Base-by-base conservation (phyloP, 176 grass and related monocot genomes). In the Oryza coarctata region DNA sequence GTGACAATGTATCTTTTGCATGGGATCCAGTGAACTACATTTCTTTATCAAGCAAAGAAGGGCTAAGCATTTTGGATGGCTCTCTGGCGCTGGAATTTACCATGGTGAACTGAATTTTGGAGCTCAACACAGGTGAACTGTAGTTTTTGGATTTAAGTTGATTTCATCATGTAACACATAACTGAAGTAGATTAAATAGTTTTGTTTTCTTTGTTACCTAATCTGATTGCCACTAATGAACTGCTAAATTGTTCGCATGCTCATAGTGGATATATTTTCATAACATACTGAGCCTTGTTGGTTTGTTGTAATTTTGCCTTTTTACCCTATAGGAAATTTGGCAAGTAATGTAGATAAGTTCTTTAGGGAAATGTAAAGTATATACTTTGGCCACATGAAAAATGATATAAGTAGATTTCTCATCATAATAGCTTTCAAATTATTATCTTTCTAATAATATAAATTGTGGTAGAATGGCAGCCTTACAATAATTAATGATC, bases 21-120 rank as follows among this genome's bases (percentile, higher is more conserved):
- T 82, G 61, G 33, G 34, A 70, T 74, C 73, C 90, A 98, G 95
- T 87, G 95, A 98, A 81, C 39, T 98, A 68, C 90, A 98, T 52
- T 98, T 94, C 81, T 98, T 93, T 76, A 95, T 98, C 45, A 94
- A 94, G 68, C 90, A 95, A 90, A 94, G 96, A 88, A 98, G 92
- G 76, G 90, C 96, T 75, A 91, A 93, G 73, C 96, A 98, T 57
- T 98, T 98, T 83, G 96, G 90, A 72, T 98, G 96, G 96, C 96
- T 98, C 60, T 98, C 96, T 80, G 96, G 96, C 52, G 83, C 96
- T 77, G 96, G 96, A 88, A 93, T 98, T 80, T 98, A 98, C 85
- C 77, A 95, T 0, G 96, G 96, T 55, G 96, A 98, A 86, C 85
- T 98, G 41, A 93, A 98, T 86, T 98, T 98, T 88, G 92, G 96